Evolutionary conservation across 805 yeast genomes (phyloP).

Genomic region (Yamadazyma kitorensis): DNA sequence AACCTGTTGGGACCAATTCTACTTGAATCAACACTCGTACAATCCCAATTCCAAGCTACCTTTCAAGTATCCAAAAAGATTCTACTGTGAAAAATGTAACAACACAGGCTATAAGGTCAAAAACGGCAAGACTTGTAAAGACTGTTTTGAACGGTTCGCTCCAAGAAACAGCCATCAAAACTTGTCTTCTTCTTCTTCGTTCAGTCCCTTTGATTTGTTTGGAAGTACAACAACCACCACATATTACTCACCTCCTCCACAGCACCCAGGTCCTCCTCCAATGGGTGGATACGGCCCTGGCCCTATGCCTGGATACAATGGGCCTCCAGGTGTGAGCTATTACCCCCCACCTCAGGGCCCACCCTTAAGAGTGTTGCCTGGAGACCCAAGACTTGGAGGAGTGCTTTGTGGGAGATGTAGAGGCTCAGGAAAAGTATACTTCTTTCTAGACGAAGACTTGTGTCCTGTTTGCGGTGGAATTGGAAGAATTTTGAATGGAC

Average conservation of each 20-base stretch:
- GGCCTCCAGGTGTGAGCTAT: not conserved
- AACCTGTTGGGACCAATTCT: conserved; percentile 30
- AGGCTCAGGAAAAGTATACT: conserved; percentile 57
- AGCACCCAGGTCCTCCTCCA: conserved; percentile 12
- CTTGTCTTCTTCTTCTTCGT: conserved; percentile 4
- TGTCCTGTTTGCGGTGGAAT: conserved; percentile 68
- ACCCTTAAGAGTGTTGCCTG: conserved; percentile 58
- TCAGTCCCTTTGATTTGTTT: conserved; percentile 5
- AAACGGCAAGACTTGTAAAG: conserved; percentile 63
- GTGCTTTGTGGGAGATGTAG: conserved; percentile 67
- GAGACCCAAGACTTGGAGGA: conserved; percentile 78
- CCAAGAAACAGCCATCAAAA: conserved; percentile 27
- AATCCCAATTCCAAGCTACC: conserved; percentile 53
- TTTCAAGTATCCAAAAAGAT: conserved; percentile 64
- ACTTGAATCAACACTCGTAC: conserved; percentile 30
- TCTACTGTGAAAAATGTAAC: conserved; percentile 62
- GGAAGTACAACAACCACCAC: conserved; percentile 14
- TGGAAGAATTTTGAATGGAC: conserved; percentile 48
- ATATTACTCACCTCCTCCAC: conserved; percentile 10
- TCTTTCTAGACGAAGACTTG: conserved; percentile 57
- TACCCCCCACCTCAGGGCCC: conserved; percentile 15
- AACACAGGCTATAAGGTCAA: conserved; percentile 68
- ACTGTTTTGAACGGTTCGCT: conserved; percentile 67
- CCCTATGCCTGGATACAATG: conserved; percentile 1
- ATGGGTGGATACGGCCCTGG: not conserved